phyloP scores from a whole-genome alignment of 2,329 filamentous ascomycete species.

The Fusarium longipes region DNA sequence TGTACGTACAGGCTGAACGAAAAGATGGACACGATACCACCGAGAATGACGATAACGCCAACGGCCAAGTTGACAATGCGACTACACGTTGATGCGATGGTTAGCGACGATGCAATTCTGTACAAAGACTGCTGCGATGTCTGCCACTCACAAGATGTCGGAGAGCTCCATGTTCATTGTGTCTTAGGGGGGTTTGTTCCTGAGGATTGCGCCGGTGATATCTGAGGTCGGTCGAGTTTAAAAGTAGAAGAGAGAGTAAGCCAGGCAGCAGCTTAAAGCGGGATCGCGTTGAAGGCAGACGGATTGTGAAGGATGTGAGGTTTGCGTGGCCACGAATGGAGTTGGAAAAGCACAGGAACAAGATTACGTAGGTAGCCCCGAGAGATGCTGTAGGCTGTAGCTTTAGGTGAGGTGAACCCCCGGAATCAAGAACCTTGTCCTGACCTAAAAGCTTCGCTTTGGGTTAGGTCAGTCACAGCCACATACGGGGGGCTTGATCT shows the following conservation, averaged over 20 bases:
- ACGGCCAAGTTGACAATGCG: conserved; percentile 94
- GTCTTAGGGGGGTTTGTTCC: conserved; percentile 1
- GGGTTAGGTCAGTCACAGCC: conserved; percentile 12
- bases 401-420: conserved; percentile 14
- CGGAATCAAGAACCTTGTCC: not conserved
- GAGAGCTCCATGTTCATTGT: conserved; percentile 82
- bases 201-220: conserved; percentile 22
- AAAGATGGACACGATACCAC: conserved; percentile 81
- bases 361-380: conserved; percentile 37
- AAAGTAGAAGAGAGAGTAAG: conserved; percentile 11
- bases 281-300: conserved; percentile 33
- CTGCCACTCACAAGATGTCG: conserved; percentile 80
- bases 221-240: conserved; percentile 15
- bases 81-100: conserved; percentile 61
- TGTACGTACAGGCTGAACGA: conserved; percentile 66
- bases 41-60: conserved; percentile 87
- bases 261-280: conserved; percentile 42
- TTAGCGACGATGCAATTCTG: conserved; percentile 50
- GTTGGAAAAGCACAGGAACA: conserved; percentile 38
- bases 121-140: not conserved
- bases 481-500: conserved; percentile 8
- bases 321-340: conserved; percentile 30
- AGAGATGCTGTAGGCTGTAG: conserved; percentile 4
- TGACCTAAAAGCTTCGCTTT: conserved; percentile 17
- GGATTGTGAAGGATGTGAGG: conserved; percentile 33